phyloP scores from a whole-genome alignment of 2,329 filamentous ascomycete genomes.

The Cytospora paraplurivora region DNA sequence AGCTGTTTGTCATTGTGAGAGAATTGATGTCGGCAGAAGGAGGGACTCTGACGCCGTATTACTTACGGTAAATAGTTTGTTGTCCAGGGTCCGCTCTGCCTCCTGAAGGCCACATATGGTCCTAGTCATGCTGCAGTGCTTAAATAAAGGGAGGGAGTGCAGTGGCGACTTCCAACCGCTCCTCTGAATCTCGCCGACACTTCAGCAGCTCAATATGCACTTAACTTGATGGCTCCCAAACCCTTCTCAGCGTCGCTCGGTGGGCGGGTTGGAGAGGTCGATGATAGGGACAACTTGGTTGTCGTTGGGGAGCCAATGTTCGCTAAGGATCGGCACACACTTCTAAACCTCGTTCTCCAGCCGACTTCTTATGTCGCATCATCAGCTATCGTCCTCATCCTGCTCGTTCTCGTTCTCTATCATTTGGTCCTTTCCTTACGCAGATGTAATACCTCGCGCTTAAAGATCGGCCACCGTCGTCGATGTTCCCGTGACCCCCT shows the following conservation, averaged over 20 bases:
- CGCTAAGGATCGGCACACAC: constrained; percentile 13
- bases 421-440: not conserved
- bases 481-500: not conserved
- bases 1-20: not conserved
- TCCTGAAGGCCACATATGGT: no score
- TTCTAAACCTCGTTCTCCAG: constrained; percentile 1
- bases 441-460: not conserved
- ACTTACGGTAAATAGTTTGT: not conserved
- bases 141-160: not conserved
- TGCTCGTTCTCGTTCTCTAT: not conserved
- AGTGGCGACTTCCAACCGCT: not conserved
- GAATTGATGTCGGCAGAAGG: constrained; percentile 9
- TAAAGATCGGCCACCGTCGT: not conserved
- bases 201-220: not conserved
- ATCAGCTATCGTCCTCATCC: not conserved
- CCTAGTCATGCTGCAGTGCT: no score
- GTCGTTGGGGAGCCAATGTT: not conserved
- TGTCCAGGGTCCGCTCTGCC: not conserved
- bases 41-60: constrained; percentile 18
- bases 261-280: constrained; percentile 3
- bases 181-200: not conserved
- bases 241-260: not conserved
- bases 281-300: not conserved
- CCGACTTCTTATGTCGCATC: not conserved
- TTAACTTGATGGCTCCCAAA: constrained; percentile 7